Evolutionary conservation across 345 rosid genomes (phyloP).

Genomic region (Angophora floribunda): DNA sequence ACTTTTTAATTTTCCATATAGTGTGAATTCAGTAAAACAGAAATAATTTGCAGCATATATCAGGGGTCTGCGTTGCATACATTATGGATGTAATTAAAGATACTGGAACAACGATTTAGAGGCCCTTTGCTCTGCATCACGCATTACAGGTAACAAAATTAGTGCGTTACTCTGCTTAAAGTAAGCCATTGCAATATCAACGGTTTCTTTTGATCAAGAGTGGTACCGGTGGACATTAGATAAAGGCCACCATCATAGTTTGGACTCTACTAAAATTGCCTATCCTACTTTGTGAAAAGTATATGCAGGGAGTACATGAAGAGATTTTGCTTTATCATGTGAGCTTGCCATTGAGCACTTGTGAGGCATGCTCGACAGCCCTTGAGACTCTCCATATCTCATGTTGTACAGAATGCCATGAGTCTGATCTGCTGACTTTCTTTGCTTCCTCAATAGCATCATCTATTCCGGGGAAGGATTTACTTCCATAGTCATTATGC

Average conservation of each 20-base stretch:
- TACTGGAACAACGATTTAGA: not conserved
- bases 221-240: not conserved
- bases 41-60: not conserved
- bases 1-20: not conserved
- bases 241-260: not conserved
- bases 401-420: constrained; percentile 66
- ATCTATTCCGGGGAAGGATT: constrained; percentile 64
- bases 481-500: constrained; percentile 71
- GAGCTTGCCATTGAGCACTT: constrained; percentile 53
- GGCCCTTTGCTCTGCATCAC: not conserved
- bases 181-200: not conserved
- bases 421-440: constrained; percentile 27
- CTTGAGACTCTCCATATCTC: constrained; percentile 81
- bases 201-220: not conserved
- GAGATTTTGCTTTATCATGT: constrained; percentile 21
- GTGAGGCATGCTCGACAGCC: constrained; percentile 53
- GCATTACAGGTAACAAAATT: not conserved
- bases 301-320: not conserved
- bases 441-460: constrained; percentile 62
- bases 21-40: not conserved
- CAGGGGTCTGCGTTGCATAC: not conserved
- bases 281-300: not conserved
- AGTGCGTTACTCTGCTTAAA: not conserved
- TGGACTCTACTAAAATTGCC: not conserved
- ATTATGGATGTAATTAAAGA: not conserved